Percentiles rank a stretch among this genome's conserved stretches.
These are phyloP conservation scores for Hypoxylon sp. DNA, from an alignment of 2,329 filamentous ascomycete species.

Conservation along the genomic window DNA sequence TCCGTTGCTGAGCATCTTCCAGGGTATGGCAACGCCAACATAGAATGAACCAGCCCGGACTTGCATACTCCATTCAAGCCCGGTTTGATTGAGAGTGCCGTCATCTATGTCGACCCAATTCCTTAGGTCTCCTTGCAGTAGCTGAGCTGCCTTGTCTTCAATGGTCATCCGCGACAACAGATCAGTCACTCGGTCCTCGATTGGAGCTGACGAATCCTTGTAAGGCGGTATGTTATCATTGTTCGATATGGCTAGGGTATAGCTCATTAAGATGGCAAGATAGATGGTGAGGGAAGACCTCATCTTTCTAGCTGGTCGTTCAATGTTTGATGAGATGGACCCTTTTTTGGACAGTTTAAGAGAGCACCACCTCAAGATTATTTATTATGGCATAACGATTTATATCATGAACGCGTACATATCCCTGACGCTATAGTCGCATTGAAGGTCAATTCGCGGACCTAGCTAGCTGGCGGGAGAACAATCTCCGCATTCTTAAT, in stretches of 20 bases:
- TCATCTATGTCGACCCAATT: slow-evolving; percentile 81
- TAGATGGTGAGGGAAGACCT: slow-evolving; percentile 34
- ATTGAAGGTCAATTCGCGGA: slow-evolving; percentile 18
- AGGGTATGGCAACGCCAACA: slow-evolving; percentile 76
- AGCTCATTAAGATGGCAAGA: slow-evolving; percentile 41
- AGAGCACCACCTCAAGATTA: neutral
- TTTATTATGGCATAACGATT: slow-evolving; percentile 9
- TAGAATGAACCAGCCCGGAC: slow-evolving; percentile 79
- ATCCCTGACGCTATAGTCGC: slow-evolving; percentile 33
- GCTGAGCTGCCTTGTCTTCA: slow-evolving; percentile 79
- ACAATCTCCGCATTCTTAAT: slow-evolving; percentile 35
- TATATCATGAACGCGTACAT: slow-evolving; percentile 22
- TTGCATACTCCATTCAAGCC: slow-evolving; percentile 76
- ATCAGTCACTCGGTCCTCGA: slow-evolving; percentile 76
- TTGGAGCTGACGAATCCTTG: slow-evolving; percentile 73
- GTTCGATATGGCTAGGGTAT: slow-evolving; percentile 35
- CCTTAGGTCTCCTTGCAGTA: slow-evolving; percentile 77
- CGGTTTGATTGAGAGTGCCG: slow-evolving; percentile 76
- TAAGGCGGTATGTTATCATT: slow-evolving; percentile 62
- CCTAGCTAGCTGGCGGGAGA: slow-evolving; percentile 31
- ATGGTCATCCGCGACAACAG: slow-evolving; percentile 81
- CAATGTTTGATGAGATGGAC: slow-evolving; percentile 5
- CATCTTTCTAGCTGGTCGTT: slow-evolving; percentile 43
- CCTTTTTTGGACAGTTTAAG: neutral
- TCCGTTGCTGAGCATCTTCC: slow-evolving; percentile 73